These are phyloP conservation scores for Xylaria sp. DNA, from an alignment of 2,329 filamentous ascomycete genomes.

Conservation along the genomic window DNA sequence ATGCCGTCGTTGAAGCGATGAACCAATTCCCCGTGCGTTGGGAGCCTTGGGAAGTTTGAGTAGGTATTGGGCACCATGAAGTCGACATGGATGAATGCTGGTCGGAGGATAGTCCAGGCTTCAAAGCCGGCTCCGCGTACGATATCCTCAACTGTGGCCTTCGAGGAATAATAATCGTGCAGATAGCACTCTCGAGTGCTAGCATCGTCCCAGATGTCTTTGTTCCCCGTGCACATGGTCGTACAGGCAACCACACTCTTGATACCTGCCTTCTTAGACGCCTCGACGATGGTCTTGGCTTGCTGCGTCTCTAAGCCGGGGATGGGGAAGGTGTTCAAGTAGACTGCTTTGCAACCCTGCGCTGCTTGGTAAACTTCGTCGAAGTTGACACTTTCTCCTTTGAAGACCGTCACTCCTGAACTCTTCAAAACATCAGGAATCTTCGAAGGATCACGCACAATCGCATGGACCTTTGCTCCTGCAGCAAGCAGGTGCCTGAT, in stretches of 20 bases:
- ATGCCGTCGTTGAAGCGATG: constrained; percentile 41
- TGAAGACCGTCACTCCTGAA: constrained; percentile 50
- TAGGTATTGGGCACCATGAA: constrained; percentile 41
- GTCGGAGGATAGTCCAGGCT: constrained; percentile 52
- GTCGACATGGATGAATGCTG: constrained; percentile 47
- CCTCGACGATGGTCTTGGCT: constrained; percentile 49
- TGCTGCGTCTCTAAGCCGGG: constrained; percentile 46
- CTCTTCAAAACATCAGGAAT: constrained; percentile 43
- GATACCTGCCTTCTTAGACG: constrained; percentile 49
- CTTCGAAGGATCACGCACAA: constrained; percentile 52
- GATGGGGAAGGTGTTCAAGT: constrained; percentile 41
- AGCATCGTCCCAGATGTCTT: constrained; percentile 43
- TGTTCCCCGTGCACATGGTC: constrained; percentile 38
- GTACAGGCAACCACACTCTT: constrained; percentile 47
- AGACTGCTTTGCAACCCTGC: constrained; percentile 49
- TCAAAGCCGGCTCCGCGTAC: constrained; percentile 47
- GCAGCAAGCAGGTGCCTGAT: constrained; percentile 51
- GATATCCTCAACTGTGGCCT: constrained; percentile 51
- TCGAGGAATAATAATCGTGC: constrained; percentile 52
- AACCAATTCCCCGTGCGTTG: constrained; percentile 46
- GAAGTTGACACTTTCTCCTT: constrained; percentile 51
- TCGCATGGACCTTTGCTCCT: constrained; percentile 51
- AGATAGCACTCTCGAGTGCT: constrained; percentile 33
- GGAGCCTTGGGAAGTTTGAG: constrained; percentile 48
- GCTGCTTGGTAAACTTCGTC: constrained; percentile 49